Conservation (phyloP, 805 yeast species). For the Sugiyamaella valdiviana region DNA sequence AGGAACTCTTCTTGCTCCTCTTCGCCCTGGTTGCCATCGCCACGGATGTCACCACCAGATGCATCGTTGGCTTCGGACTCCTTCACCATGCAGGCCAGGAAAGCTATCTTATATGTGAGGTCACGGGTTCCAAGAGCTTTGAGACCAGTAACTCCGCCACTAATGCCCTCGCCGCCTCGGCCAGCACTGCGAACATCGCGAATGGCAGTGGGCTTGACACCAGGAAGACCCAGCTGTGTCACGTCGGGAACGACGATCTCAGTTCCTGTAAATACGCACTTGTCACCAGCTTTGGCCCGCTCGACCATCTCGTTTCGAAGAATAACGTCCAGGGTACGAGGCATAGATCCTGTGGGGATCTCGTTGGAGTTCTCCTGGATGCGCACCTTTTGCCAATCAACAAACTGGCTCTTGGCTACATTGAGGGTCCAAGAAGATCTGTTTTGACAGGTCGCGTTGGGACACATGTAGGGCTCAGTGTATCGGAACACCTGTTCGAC, state of each 20-base stretch:
- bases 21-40: conserved; percentile 44
- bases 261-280: conserved; percentile 88
- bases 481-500: conserved; percentile 89
- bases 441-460: conserved; percentile 80
- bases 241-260: conserved; percentile 94
- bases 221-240: conserved; percentile 89
- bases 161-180: conserved; percentile 59
- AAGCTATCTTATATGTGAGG: conserved; percentile 84
- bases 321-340: conserved; percentile 88
- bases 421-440: conserved; percentile 80
- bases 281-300: conserved; percentile 95
- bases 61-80: conserved; percentile 43
- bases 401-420: conserved; percentile 74
- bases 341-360: conserved; percentile 98
- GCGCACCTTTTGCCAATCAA: conserved; percentile 95
- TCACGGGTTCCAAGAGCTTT: conserved; percentile 91
- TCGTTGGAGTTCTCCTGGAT: conserved; percentile 95
- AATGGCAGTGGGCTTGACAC: conserved; percentile 79
- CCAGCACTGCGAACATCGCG: conserved; percentile 56
- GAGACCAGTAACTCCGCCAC: conserved; percentile 84
- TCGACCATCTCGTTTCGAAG: conserved; percentile 92
- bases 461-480: conserved; percentile 92
- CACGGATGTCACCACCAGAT: conserved; percentile 34
- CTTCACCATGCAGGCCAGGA: conserved; percentile 83
- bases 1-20: conserved; percentile 77